These are phyloP conservation scores for Saturnispora besseyi DNA, from an alignment of 805 yeast genomes.

Conservation along the genomic window DNA sequence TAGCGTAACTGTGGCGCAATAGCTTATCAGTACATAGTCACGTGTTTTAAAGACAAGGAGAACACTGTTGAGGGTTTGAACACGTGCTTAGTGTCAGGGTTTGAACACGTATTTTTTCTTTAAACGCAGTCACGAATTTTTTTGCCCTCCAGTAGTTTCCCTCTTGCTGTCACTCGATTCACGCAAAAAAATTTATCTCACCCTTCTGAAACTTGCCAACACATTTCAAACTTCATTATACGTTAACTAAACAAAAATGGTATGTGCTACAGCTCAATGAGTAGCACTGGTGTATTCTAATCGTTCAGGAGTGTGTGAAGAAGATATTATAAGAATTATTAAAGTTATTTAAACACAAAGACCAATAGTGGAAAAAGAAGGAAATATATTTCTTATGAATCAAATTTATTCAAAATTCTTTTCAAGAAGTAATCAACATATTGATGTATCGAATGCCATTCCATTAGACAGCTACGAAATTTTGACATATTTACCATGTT, in stretches of 20 bases:
- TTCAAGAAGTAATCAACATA: too few species aligned
- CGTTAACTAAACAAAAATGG: constrained; percentile 5
- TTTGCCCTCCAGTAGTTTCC: not conserved
- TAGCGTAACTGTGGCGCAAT: not conserved
- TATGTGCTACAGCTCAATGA: not conserved
- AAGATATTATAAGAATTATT: too few species aligned
- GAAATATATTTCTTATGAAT: too few species aligned
- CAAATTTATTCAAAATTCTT: too few species aligned
- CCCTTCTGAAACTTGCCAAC: not conserved
- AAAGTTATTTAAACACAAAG: too few species aligned
- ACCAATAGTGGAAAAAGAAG: too few species aligned
- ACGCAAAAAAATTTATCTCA: constrained; percentile 3
- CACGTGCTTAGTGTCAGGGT: constrained; percentile 8
- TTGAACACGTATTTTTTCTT: not conserved
- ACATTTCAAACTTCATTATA: not conserved
- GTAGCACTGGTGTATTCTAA: not conserved
- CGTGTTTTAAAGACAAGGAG: not conserved
- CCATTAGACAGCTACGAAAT: too few species aligned
- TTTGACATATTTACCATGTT: too few species aligned
- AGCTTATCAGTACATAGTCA: not conserved
- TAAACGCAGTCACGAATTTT: not conserved
- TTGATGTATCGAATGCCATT: too few species aligned
- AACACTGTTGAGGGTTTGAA: too few species aligned
- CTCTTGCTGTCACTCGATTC: not conserved
- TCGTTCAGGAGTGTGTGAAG: not conserved